A percentile compares a stretch with the other conserved stretches of the same genome.
These are phyloP conservation scores for Coemansia sp. DNA, from an alignment of 192 early-diverging fungal species.

Conservation along the genomic window DNA sequence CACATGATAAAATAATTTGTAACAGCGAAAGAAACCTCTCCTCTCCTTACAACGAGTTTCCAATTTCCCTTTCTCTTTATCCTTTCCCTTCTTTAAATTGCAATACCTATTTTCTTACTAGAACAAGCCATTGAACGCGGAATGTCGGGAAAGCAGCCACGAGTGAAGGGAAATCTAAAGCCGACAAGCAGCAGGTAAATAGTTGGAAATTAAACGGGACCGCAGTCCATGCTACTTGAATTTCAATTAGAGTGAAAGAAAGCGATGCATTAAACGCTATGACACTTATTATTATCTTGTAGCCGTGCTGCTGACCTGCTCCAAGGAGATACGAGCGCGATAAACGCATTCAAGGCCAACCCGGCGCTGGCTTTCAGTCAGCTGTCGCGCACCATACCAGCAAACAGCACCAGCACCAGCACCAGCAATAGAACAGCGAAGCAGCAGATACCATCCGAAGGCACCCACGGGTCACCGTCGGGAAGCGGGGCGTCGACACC, in stretches of 20 bases:
- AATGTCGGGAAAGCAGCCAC: conserved; percentile 61
- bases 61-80: not conserved
- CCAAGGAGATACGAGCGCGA: conserved; percentile 35
- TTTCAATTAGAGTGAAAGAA: not conserved
- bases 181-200: conserved; percentile 85
- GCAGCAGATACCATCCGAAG: conserved; percentile 5
- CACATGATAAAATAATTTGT: not conserved
- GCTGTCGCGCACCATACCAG: conserved; percentile 54
- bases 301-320: conserved; percentile 52
- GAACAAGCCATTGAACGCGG: not conserved
- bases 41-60: not conserved
- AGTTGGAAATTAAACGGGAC: not conserved
- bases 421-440: not conserved
- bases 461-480: not conserved
- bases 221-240: not conserved
- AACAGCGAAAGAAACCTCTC: not conserved
- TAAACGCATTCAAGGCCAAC: conserved; percentile 55
- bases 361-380: conserved; percentile 69
- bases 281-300: not conserved
- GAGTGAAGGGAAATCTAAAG: conserved; percentile 84
- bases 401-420: not conserved
- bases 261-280: not conserved
- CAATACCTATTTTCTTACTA: not conserved
- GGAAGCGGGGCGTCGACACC: conserved; percentile 19
- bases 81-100: not conserved